Conservation (phyloP, 495 filamentous ascomycete species). For the Parathielavia hyrcaniae region DNA sequence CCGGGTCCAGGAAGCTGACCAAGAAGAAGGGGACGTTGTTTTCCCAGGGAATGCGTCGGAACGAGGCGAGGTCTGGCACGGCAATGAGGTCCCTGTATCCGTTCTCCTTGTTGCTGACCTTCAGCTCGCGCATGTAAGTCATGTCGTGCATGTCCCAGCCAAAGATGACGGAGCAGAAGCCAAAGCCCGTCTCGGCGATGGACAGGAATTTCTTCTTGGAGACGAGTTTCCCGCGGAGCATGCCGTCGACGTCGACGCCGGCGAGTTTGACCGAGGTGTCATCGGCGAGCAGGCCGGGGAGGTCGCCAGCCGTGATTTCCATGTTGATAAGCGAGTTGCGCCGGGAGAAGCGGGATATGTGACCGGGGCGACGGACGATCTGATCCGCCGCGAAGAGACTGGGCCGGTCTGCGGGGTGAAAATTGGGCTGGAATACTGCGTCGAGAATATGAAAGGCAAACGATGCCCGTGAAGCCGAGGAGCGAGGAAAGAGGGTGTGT, state of each 20-base stretch:
- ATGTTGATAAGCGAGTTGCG: background rate
- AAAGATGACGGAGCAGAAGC: slow-evolving; percentile 94
- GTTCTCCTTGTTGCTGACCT: slow-evolving; percentile 86
- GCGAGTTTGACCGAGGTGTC: slow-evolving; percentile 89
- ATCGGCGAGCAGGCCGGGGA: slow-evolving; percentile 59
- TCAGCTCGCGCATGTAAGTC: slow-evolving; percentile 78
- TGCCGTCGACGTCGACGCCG: slow-evolving; percentile 85
- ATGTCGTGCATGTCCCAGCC: slow-evolving; percentile 98
- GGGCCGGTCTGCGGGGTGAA: background rate
- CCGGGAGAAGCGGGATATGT: background rate
- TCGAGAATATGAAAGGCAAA: too few relatives aligned
- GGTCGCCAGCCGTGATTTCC: slow-evolving; percentile 51
- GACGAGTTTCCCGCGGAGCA: slow-evolving; percentile 87
- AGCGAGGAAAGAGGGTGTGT: too few relatives aligned
- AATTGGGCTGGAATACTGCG: too few relatives aligned
- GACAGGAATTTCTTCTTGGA: slow-evolving; percentile 95
- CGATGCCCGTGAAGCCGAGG: too few relatives aligned
- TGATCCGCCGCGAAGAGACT: too few relatives aligned
- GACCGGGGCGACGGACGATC: background rate
- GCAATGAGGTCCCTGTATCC: slow-evolving; percentile 89
- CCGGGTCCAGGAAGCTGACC: slow-evolving; percentile 77
- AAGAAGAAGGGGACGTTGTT: slow-evolving; percentile 88
- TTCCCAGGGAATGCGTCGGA: slow-evolving; percentile 93
- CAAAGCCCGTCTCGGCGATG: slow-evolving; percentile 76
- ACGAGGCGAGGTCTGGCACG: slow-evolving; percentile 71